phyloP scores from a whole-genome alignment of 192 early-diverging fungal species.

The Coemansia sp. region DNA sequence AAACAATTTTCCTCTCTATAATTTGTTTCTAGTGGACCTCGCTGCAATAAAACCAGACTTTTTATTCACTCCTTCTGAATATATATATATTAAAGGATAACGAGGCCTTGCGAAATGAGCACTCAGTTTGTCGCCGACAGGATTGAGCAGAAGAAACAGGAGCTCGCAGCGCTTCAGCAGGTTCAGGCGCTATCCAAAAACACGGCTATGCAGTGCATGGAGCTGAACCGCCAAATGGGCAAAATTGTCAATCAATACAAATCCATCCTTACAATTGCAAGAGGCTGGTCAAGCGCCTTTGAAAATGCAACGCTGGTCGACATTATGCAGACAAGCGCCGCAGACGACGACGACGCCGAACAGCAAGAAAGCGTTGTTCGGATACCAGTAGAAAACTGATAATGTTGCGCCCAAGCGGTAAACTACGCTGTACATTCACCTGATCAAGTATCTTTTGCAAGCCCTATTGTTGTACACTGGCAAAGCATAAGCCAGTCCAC shows the following conservation, averaged over 20 bases:
- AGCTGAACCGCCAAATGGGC: slow-evolving; percentile 51
- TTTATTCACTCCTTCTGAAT: background rate
- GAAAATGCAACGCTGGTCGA: slow-evolving; percentile 49
- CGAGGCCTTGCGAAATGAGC: slow-evolving; percentile 20
- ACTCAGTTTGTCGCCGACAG: slow-evolving; percentile 43
- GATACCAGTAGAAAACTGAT: slow-evolving; percentile 39
- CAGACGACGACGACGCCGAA: slow-evolving; percentile 42
- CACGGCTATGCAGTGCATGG: slow-evolving; percentile 48
- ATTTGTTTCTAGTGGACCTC: too few relatives aligned
- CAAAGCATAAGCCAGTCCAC: too few relatives aligned
- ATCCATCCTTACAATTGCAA: slow-evolving; percentile 36
- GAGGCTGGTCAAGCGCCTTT: slow-evolving; percentile 50
- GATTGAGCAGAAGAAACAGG: slow-evolving; percentile 47
- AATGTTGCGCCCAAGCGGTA: too few relatives aligned
- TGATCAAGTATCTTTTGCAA: too few relatives aligned
- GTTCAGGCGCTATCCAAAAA: slow-evolving; percentile 40
- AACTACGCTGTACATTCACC: too few relatives aligned
- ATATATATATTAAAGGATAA: background rate
- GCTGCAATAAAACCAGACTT: too few relatives aligned
- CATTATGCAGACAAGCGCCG: slow-evolving; percentile 27
- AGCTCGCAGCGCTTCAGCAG: slow-evolving; percentile 44
- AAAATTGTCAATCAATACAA: slow-evolving; percentile 50
- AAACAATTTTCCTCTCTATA: too few relatives aligned
- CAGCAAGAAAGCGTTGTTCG: slow-evolving; percentile 47
- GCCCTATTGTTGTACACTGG: too few relatives aligned